A percentile compares a stretch with the other conserved stretches of the same genome.
Conservation (phyloP, 2,329 filamentous ascomycete genomes). For the Coniella lustricola region DNA sequence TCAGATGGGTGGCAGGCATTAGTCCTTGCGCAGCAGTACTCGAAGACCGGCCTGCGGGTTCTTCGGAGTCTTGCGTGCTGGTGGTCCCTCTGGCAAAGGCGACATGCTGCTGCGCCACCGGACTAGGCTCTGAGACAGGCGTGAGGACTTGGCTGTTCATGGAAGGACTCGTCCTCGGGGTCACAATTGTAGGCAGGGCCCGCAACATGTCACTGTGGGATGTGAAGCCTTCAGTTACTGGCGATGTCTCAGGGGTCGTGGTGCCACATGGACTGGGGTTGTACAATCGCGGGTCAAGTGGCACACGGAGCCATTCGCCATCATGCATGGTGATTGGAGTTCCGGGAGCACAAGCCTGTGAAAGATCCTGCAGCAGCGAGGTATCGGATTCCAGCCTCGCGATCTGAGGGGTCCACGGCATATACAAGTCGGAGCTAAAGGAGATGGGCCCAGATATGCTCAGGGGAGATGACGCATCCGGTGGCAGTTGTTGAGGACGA, state of each 20-base stretch:
- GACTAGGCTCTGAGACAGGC: constrained; percentile 13
- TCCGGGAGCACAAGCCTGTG: constrained; percentile 17
- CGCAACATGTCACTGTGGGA: constrained; percentile 1
- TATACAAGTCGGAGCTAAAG: constrained; percentile 9
- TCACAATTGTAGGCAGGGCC: constrained; percentile 3
- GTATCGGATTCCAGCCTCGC: constrained; percentile 20
- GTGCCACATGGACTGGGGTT: neutral
- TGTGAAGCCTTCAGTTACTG: constrained; percentile 1
- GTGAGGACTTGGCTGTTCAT: constrained; percentile 12
- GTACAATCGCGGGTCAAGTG: constrained; percentile 17
- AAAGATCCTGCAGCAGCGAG: constrained; percentile 21
- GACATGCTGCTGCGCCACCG: constrained; percentile 2
- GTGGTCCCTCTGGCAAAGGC: neutral
- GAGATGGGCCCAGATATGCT: neutral
- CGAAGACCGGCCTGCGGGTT: neutral
- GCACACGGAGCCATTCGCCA: constrained; percentile 13
- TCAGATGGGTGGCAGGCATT: constrained; percentile 1
- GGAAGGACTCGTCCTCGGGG: constrained; percentile 10
- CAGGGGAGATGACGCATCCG: constrained; percentile 4
- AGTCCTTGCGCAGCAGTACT: neutral
- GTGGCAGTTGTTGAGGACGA: neutral
- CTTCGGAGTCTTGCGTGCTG: constrained; percentile 9
- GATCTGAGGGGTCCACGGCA: constrained; percentile 19
- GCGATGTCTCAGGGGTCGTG: neutral
- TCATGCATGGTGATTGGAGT: constrained; percentile 3